Evolutionary conservation across 345 rosid species (phyloP), one percentile per base, ranked within the genome.

Genomic region (Eucalyptus coolabah): DNA sequence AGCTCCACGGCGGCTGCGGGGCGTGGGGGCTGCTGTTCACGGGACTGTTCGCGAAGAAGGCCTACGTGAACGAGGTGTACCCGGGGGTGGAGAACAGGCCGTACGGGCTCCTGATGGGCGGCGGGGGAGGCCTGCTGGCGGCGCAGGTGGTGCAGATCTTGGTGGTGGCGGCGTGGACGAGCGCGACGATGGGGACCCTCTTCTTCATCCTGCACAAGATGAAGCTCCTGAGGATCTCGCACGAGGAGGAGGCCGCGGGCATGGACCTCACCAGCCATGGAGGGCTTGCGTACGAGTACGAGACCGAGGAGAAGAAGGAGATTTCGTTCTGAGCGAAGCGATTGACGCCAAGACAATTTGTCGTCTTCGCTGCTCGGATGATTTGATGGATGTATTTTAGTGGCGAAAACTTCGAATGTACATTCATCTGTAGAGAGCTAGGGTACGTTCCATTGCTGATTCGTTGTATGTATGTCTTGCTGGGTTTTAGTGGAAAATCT

Each of bases 231-330:
- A 90, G 97, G 91, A 95, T 93, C 86, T 91, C 96, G 45, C 18
- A 90, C 3, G 96, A 95, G 16, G 94, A 92, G 89, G 96, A 95
- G 89, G 86, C 90, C 91, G 94, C 95, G 5, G 96, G 96, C 28
- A 92, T 95, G 93, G 95, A 95, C 86, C 59, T 92, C 87, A 95
- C 95, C 45, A 92, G 95, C 81, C 96, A 95, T 82, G 96, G 97
- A 9, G 97, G 95, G 44, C 87, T 92, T 67, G 96, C 97, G 19
- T 94, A 94, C 49, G 91, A 59, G 18, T 92, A 91, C 87, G 87
- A 90, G 47, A 94, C 30, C 12, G 47, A 77, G 13, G 85, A 77
- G 47, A 77, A 77, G 45, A 40, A 77, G 47, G 85, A 77, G 85
- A 40, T 77, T 37, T 40, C 47, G 13, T 40, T 77, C 47, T 77